These are phyloP conservation scores for Colletotrichum liaoningense DNA, from an alignment of 2,329 filamentous ascomycete species.

Conservation along the genomic window DNA sequence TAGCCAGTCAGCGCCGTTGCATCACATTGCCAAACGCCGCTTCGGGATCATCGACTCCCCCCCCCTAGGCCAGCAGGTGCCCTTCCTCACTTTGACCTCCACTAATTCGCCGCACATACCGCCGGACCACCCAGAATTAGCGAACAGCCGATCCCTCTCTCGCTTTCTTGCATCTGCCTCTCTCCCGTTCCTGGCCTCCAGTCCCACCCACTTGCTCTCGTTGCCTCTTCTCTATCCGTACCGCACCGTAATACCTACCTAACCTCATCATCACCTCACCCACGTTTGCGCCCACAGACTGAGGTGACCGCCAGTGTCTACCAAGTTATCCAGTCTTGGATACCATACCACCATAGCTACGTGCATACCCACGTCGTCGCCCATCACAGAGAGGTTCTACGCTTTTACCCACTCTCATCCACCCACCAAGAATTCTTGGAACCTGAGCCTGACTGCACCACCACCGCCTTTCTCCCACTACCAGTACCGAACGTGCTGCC, in stretches of 20 bases:
- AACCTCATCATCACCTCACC: not conserved
- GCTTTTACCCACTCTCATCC: not conserved
- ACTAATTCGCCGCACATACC: slow-evolving; percentile 70
- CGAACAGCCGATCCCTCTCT: slow-evolving; percentile 31
- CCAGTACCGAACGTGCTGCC: slow-evolving; percentile 12
- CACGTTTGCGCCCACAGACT: no score
- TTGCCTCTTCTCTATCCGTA: not conserved
- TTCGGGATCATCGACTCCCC: not conserved
- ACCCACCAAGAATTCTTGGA: slow-evolving; percentile 1
- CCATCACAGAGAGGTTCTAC: not conserved
- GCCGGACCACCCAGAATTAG: slow-evolving; percentile 56
- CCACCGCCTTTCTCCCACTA: slow-evolving; percentile 38
- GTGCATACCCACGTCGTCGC: not conserved
- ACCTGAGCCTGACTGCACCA: not conserved
- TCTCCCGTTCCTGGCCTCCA: slow-evolving; percentile 33
- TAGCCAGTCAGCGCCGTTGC: not conserved
- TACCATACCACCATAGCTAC: not conserved
- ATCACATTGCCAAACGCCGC: not conserved
- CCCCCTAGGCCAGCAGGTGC: slow-evolving; percentile 11
- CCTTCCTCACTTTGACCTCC: slow-evolving; percentile 45
- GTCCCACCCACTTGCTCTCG: not conserved
- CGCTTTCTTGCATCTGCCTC: slow-evolving; percentile 23
- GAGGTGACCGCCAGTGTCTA: no score
- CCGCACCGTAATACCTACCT: not conserved
- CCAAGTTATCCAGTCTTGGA: no score